Percentiles rank a stretch among this genome's conserved stretches.
Evolutionary conservation across 345 rosid species (phyloP).

Genomic region (Lepidium sativum): DNA sequence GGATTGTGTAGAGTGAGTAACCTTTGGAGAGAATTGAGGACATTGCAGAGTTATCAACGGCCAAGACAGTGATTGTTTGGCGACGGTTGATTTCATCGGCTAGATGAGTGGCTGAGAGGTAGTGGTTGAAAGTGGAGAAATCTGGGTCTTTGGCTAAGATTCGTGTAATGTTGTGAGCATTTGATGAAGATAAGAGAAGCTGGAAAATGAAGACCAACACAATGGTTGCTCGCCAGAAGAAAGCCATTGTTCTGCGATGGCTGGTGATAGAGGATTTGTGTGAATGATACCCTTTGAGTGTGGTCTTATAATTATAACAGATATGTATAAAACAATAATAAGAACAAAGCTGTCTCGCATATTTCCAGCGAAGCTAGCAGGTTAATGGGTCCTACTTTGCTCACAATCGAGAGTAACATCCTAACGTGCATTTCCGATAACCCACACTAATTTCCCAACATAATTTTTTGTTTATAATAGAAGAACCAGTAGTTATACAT

Average conservation of each 20-base stretch:
- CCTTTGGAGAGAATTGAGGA: slow-evolving; percentile 50
- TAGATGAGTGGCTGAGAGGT: slow-evolving; percentile 77
- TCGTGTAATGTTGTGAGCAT: slow-evolving; percentile 77
- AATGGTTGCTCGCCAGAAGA: slow-evolving; percentile 4
- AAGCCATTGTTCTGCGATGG: slow-evolving; percentile 1
- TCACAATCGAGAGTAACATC: no score
- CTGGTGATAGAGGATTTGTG: neutral
- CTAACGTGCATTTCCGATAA: neutral
- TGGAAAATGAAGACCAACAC: slow-evolving; percentile 17
- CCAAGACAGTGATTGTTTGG: slow-evolving; percentile 75
- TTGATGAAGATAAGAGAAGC: slow-evolving; percentile 15
- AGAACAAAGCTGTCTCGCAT: slow-evolving; percentile 10
- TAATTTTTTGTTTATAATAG: no score
- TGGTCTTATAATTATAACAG: slow-evolving; percentile 10
- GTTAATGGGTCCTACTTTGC: slow-evolving; percentile 31
- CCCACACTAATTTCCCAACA: neutral
- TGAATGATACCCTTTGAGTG: no score
- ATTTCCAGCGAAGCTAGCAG: slow-evolving; percentile 46
- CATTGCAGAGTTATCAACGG: slow-evolving; percentile 86
- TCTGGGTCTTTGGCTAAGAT: slow-evolving; percentile 67
- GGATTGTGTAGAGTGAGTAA: slow-evolving; percentile 55
- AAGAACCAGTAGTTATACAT: no score
- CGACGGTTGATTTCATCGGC: slow-evolving; percentile 81
- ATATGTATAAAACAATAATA: neutral
- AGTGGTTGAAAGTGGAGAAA: slow-evolving; percentile 93